phyloP scores from a whole-genome alignment of 208 protist species.

The Trypanosoma cruzi region DNA sequence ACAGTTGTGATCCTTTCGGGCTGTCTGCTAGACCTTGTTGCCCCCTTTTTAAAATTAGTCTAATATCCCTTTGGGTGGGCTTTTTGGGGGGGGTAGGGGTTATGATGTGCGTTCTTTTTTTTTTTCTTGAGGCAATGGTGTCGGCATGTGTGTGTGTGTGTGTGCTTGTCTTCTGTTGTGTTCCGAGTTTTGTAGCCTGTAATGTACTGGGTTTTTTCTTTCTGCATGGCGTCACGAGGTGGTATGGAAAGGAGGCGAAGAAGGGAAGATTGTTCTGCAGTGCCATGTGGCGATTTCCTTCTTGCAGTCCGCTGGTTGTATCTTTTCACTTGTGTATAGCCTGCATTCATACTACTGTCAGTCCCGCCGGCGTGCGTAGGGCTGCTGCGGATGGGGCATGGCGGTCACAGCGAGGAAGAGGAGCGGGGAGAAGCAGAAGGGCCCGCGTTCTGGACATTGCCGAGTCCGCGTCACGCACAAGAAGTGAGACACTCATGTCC shows the following conservation, averaged over 20 bases:
- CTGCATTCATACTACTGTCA: not conserved
- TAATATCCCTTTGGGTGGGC: no score
- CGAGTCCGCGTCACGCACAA: not conserved
- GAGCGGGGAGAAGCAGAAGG: not conserved
- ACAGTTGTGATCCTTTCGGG: no score
- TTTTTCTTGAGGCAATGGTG: not conserved
- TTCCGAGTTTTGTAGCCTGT: not conserved
- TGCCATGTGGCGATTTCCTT: slow-evolving; percentile 2
- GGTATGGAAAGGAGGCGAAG: not conserved
- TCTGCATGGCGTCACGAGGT: not conserved
- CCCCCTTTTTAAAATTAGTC: no score
- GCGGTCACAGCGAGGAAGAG: not conserved
- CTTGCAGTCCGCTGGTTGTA: not conserved
- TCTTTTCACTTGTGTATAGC: not conserved
- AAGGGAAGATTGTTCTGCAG: slow-evolving; percentile 1
- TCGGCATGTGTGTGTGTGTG: slow-evolving; percentile 5
- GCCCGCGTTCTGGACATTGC: not conserved
- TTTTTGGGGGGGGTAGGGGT: not conserved
- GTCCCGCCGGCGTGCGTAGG: not conserved
- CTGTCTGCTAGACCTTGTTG: no score
- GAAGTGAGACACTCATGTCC: not conserved
- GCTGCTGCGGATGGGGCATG: not conserved
- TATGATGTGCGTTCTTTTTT: slow-evolving; percentile 7
- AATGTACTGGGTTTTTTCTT: not conserved
- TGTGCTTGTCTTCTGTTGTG: slow-evolving; percentile 4